Evolutionary conservation across 495 filamentous ascomycete species (phyloP).

Genomic region (Staphylotrichum tortipilum): DNA sequence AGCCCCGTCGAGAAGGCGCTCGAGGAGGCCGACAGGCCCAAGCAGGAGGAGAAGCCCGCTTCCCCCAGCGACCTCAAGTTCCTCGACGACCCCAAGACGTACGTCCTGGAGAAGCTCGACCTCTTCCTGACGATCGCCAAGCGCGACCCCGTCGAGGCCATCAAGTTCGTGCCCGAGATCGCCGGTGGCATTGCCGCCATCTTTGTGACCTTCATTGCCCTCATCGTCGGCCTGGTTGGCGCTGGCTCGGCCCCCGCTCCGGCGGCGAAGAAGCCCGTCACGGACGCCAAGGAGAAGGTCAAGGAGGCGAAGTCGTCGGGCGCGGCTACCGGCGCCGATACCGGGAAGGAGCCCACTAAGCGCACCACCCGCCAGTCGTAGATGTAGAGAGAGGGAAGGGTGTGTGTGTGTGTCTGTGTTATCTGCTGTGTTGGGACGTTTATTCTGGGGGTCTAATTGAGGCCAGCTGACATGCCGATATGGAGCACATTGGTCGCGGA

Average conservation of each 20-base stretch:
- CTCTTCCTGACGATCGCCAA: slow-evolving; percentile 78
- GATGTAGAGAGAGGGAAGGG: too few species aligned
- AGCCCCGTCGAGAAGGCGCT: slow-evolving; percentile 71
- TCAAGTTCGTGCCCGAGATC: slow-evolving; percentile 86
- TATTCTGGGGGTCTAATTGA: neutral
- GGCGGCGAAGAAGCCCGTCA: slow-evolving; percentile 47
- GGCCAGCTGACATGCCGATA: neutral
- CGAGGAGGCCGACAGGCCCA: slow-evolving; percentile 76
- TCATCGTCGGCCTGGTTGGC: slow-evolving; percentile 51
- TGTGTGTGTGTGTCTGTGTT: too few species aligned
- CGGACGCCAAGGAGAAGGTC: slow-evolving; percentile 66
- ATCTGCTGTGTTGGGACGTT: neutral
- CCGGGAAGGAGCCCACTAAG: slow-evolving; percentile 53
- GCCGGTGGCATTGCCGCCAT: slow-evolving; percentile 68
- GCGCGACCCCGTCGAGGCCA: slow-evolving; percentile 79
- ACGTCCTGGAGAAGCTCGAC: slow-evolving; percentile 85
- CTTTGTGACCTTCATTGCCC: slow-evolving; percentile 55
- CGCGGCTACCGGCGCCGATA: slow-evolving; percentile 55
- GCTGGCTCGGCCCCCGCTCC: slow-evolving; percentile 33
- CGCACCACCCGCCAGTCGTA: slow-evolving; percentile 40
- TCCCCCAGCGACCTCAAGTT: slow-evolving; percentile 74
- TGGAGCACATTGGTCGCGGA: neutral
- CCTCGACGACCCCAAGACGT: slow-evolving; percentile 82
- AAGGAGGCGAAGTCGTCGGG: slow-evolving; percentile 66
- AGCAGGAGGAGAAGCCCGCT: slow-evolving; percentile 54